Evolutionary conservation across 768 basidiomycete species (phyloP), one percentile per base, ranked within the genome.

Genomic region (Sarcomyxa edulis): DNA sequence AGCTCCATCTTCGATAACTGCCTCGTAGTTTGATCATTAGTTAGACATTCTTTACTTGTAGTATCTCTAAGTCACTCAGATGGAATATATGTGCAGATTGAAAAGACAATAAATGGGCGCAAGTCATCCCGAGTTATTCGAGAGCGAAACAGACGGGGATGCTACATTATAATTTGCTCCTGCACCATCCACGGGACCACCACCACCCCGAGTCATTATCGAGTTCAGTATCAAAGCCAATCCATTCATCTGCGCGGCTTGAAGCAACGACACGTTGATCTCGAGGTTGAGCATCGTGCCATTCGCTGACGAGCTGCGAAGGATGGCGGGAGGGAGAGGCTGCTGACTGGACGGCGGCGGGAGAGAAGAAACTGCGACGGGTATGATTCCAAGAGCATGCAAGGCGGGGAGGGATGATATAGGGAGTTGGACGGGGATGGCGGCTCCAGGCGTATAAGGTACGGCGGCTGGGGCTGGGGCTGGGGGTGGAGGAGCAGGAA

Each of bases 221-320:
- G 81, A 77, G 56, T 84, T 87, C 44, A 89, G 57, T 8, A 89
- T 64, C 45, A 81, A 62, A 14, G 83, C 83, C 47, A 88, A 49
- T 10, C 84, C 84, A 52, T 71, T 84, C 78, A 84, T 81, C 51
- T 90, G 87, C n/a, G 74, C 65, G 12, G 77, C 68, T 55, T 86
- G 81, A 39, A 91, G 64, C 14, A 81, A 58, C 11, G 79, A 78
- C 20, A 88, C 76, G 44, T 89, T 88, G 52, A 91, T 84, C 46
- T 90, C 87, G 38, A 91, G 61, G 52, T 72, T 83, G 42, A 88
- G 58, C 68, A 82, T 78, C 14, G 74, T 71, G 9, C 85, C 85
- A 50, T 85, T 79, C 6, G 77, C 72, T 3, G 78, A 77, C 1
- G 82, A 80, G 20, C 84, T 80, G 26, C 80, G 74, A 35, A 89